A percentile compares a stretch with the other conserved stretches of the same genome.
Conservation (phyloP, 2,329 filamentous ascomycete genomes). For the Cercospora nicotianae region DNA sequence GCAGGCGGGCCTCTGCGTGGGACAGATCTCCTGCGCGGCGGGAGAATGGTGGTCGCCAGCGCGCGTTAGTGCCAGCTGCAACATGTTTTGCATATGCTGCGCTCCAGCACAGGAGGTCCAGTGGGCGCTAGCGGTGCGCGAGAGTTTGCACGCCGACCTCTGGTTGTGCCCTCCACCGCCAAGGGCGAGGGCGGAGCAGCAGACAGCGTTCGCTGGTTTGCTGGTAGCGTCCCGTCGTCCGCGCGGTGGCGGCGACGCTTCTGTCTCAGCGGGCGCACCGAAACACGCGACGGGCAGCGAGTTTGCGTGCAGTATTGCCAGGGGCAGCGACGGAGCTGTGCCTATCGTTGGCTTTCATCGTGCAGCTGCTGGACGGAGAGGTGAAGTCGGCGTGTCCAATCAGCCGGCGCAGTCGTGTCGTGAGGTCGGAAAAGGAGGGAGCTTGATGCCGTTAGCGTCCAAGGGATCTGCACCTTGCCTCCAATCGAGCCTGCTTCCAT, state of each 20-base stretch:
- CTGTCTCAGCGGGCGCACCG: conserved; percentile 14
- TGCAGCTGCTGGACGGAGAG: not conserved
- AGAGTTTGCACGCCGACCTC: conserved; percentile 13
- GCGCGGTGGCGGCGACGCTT: conserved; percentile 13
- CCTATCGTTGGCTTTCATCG: conserved; percentile 13
- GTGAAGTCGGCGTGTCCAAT: conserved; percentile 20
- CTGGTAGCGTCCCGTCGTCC: conserved; percentile 12
- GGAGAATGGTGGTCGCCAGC: conserved; percentile 13
- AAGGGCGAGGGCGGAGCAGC: conserved; percentile 7
- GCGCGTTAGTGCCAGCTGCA: conserved; percentile 1
- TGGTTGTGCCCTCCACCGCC: conserved; percentile 15
- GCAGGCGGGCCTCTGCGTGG: conserved; percentile 19
- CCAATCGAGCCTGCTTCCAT: not conserved
- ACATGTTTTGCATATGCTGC: conserved; percentile 10
- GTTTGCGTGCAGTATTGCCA: conserved; percentile 14
- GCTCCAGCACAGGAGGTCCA: conserved; percentile 7
- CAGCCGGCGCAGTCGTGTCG: not conserved
- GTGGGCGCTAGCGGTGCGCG: conserved; percentile 7
- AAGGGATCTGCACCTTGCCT: not conserved
- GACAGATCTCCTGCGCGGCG: conserved; percentile 19
- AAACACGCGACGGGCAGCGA: conserved; percentile 5
- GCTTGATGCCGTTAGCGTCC: conserved; percentile 3
- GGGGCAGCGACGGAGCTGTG: conserved; percentile 13
- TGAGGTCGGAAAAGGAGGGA: conserved; percentile 12
- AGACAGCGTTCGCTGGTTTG: conserved; percentile 11